Evolutionary conservation across 2,329 filamentous ascomycete species (phyloP).

Genomic region (Trichoderma hamatum): DNA sequence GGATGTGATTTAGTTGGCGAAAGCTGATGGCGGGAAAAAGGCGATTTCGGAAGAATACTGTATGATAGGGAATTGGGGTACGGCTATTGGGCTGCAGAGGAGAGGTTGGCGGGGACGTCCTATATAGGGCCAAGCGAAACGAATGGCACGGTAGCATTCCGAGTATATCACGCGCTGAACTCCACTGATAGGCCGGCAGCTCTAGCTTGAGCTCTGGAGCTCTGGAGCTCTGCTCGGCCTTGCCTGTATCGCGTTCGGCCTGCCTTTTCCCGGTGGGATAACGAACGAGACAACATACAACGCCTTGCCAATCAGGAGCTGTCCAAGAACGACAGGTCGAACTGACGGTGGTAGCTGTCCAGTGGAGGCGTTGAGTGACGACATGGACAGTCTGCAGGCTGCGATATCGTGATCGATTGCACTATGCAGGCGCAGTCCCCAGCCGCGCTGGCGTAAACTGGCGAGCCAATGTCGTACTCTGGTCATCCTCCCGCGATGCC

Average conservation of each 20-base stretch:
- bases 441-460: not conserved
- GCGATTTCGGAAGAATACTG: slow-evolving; percentile 12
- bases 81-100: slow-evolving; percentile 13
- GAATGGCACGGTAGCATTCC: slow-evolving; percentile 21
- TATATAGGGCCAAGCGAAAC: slow-evolving; percentile 21
- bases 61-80: slow-evolving; percentile 13
- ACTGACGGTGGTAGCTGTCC: not conserved
- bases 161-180: slow-evolving; percentile 16
- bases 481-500: not conserved
- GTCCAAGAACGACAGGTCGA: not conserved
- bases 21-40: slow-evolving; percentile 12
- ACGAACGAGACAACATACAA: slow-evolving; percentile 6
- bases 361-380: not conserved
- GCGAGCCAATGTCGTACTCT: not conserved
- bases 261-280: slow-evolving; percentile 10
- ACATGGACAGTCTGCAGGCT: not conserved
- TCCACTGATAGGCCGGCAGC: slow-evolving; percentile 20
- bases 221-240: not conserved
- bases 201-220: not conserved
- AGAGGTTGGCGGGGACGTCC: slow-evolving; percentile 13
- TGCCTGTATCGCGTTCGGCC: not conserved
- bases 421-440: slow-evolving; percentile 1
- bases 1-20: not conserved
- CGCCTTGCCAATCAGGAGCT: not conserved
- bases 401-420: slow-evolving; percentile 20